Evolutionary conservation across 2,329 filamentous ascomycete species (phyloP), one percentile per base, ranked within the genome.

Genomic region (Alternaria tenuissima): DNA sequence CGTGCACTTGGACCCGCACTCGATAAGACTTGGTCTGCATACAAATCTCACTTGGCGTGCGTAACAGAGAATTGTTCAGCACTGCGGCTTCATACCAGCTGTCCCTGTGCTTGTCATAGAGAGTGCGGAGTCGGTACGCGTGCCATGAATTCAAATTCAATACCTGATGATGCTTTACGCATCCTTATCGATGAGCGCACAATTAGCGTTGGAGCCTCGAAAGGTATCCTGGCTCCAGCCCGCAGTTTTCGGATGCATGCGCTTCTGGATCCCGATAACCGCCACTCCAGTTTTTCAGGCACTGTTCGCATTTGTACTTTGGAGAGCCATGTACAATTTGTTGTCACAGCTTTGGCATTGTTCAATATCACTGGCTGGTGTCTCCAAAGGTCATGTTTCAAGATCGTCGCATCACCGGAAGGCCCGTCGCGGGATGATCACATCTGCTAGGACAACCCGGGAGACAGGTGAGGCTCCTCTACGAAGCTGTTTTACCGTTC

Each of bases 371-470:
- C 39, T 61, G 48, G 38, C 20, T 42, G 20, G 12, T 47, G 46
- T 18, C 39, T 12, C 18, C 11, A 18, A 3, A 41, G 38, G 18
- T 41, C n/a, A 39, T 36, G 59, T 62, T 62, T 62, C 59, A 62
- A 59, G 51, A 49, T 63, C 41, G 59, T 58, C 59, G 49, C 59
- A 61, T 58, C 38, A 54, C 26, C 38, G 55, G 46, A 48, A 44
- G 43, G n/a, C n/a, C 49, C 43, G 49, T 43, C 38, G 39, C 55
- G 55, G 59, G 44, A 58, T 49, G 22, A 58, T 53, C 55, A 38
- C 20, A n/a, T 48, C 32, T 20, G 46, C 55, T 30, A 49, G 55
- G 55, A 41, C 38, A 59, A 52, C 49, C 59, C 44, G 20, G 49
- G 38, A 59, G 36, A 34, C 18, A n/a, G 32, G 12, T 18, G 18